A percentile compares a stretch with the other conserved stretches of the same genome.
These are phyloP conservation scores for Colletotrichum higginsianum DNA, from an alignment of 2,329 filamentous ascomycete genomes.

Conservation along the genomic window DNA sequence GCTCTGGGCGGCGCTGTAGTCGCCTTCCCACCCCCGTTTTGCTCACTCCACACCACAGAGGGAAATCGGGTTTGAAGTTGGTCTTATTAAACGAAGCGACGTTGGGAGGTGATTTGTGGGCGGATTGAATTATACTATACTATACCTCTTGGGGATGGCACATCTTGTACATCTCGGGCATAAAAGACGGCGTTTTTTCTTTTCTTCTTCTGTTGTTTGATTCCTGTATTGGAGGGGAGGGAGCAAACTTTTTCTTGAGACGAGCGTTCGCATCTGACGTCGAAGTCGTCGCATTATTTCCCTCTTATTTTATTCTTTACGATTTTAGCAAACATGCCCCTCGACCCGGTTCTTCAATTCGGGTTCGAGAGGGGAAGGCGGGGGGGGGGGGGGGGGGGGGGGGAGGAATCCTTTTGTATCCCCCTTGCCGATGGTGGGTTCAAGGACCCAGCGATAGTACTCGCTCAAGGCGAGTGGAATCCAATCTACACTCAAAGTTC, in stretches of 20 bases:
- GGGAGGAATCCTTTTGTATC: background rate
- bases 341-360: too few species aligned
- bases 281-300: background rate
- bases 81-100: background rate
- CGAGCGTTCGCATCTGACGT: too few species aligned
- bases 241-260: too few species aligned
- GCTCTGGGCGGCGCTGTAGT: slow-evolving; percentile 57
- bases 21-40: background rate
- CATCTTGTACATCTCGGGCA: slow-evolving; percentile 34
- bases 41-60: too few species aligned
- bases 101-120: background rate
- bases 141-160: slow-evolving; percentile 21
- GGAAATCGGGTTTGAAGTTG: too few species aligned
- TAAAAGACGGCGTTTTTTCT: slow-evolving; percentile 42
- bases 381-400: too few species aligned
- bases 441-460: background rate
- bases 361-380: too few species aligned
- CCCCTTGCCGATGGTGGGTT: background rate
- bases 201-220: too few species aligned
- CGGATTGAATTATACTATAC: slow-evolving; percentile 22
- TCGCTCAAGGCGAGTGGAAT: background rate
- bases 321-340: background rate
- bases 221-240: too few species aligned
- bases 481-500: background rate
- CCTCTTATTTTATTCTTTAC: background rate